Conservation (phyloP, 2,329 filamentous ascomycete species). For the Ophiostoma sp. region DNA sequence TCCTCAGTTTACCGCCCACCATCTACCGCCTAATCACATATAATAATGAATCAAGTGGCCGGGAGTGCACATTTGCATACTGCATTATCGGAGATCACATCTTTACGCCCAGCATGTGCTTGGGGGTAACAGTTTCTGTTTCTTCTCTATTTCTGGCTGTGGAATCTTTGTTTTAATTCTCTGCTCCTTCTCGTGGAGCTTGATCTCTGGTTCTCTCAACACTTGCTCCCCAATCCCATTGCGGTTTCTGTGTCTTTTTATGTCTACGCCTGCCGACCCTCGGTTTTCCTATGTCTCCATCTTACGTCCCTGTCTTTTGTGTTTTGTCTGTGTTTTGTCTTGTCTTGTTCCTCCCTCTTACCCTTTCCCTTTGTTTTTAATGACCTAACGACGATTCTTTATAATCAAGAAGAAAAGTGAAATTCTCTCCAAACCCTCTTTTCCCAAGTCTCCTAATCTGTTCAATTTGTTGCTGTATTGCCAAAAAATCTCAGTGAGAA, state of each 20-base stretch:
- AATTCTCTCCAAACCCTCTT: background rate
- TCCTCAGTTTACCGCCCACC: background rate
- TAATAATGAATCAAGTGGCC: background rate
- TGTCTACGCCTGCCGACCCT: background rate
- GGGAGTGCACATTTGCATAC: background rate
- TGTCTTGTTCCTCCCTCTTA: background rate
- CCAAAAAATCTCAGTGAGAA: background rate
- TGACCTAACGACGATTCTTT: conserved; percentile 23
- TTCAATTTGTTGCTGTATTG: background rate
- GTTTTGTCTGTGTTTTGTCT: conserved; percentile 9
- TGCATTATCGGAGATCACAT: background rate
- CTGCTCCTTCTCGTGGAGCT: background rate
- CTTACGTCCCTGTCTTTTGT: background rate
- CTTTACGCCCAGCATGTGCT: conserved; percentile 12
- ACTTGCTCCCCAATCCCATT: background rate
- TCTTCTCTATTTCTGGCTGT: conserved; percentile 12
- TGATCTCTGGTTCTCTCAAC: background rate
- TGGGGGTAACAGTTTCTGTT: conserved; percentile 9
- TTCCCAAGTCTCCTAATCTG: background rate
- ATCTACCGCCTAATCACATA: background rate
- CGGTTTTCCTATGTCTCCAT: conserved; percentile 12
- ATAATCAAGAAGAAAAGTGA: conserved; percentile 20
- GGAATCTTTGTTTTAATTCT: conserved; percentile 2
- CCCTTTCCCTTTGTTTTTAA: conserved; percentile 18
- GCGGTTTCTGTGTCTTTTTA: background rate